Conservation (phyloP, 2,329 filamentous ascomycete species). For the Knufia fluminis region DNA sequence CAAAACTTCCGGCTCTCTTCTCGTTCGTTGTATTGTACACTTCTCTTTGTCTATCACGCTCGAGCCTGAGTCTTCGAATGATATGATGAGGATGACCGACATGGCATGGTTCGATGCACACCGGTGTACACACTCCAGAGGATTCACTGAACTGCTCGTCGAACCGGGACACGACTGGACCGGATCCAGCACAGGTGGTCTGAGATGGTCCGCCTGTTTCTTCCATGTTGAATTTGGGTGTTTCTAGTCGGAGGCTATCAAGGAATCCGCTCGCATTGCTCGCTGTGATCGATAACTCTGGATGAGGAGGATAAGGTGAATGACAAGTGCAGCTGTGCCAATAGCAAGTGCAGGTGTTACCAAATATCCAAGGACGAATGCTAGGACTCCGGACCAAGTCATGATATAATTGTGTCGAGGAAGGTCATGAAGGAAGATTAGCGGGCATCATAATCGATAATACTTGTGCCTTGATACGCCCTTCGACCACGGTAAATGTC, state of each 20-base stretch:
- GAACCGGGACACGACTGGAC: neutral
- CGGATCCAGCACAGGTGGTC: neutral
- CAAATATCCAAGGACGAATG: conserved; percentile 8
- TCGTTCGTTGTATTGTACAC: neutral
- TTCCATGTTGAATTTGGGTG: neutral
- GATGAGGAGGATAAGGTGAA: conserved; percentile 2
- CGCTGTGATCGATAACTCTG: conserved; percentile 5
- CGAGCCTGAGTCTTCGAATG: neutral
- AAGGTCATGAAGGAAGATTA: conserved; percentile 3
- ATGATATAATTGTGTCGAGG: neutral
- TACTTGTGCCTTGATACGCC: conserved; percentile 1
- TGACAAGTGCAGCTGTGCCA: conserved; percentile 7
- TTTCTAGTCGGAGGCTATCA: neutral
- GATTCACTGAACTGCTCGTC: neutral
- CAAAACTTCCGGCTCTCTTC: neutral
- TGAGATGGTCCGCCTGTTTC: neutral
- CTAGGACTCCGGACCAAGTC: conserved; percentile 4
- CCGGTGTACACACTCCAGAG: neutral
- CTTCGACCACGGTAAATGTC: neutral
- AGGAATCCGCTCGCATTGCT: conserved; percentile 2
- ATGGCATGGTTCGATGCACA: neutral
- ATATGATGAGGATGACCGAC: neutral
- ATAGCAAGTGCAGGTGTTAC: conserved; percentile 8
- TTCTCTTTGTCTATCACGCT: neutral
- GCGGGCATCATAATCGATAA: conserved; percentile 9